These are phyloP conservation scores for Spongiforma sp. DNA, from an alignment of 1,284 basidiomycete species.

Conservation along the genomic window DNA sequence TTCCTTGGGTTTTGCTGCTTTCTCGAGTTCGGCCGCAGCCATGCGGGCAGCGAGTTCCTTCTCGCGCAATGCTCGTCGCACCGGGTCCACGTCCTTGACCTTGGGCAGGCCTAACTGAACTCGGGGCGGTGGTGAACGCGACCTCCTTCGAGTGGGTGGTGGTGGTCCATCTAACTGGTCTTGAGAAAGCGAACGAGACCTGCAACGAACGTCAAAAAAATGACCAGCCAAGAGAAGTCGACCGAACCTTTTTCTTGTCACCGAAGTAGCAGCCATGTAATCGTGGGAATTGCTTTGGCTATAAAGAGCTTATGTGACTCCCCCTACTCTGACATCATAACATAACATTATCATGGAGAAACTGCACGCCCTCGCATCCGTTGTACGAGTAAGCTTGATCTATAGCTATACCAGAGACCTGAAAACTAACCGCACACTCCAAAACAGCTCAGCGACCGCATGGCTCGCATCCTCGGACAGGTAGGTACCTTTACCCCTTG, in stretches of 20 bases:
- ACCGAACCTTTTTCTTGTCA: slow-evolving; percentile 33
- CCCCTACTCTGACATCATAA: too few relatives aligned
- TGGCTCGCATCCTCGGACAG: slow-evolving; percentile 75
- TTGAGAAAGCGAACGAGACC: slow-evolving; percentile 63
- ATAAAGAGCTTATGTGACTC: too few relatives aligned
- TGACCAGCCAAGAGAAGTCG: neutral
- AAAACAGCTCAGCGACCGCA: slow-evolving; percentile 62
- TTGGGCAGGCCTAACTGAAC: slow-evolving; percentile 54
- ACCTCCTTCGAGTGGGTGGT: slow-evolving; percentile 66
- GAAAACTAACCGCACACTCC: neutral
- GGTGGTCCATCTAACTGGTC: slow-evolving; percentile 54
- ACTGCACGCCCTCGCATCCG: slow-evolving; percentile 52
- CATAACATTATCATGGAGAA: slow-evolving; percentile 48
- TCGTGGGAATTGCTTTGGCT: too few relatives aligned
- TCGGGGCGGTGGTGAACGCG: slow-evolving; percentile 56
- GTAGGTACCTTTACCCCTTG: slow-evolving; percentile 41
- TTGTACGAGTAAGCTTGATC: slow-evolving; percentile 53
- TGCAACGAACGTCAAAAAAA: slow-evolving; percentile 30
- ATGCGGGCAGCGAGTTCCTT: slow-evolving; percentile 75
- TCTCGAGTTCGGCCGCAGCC: slow-evolving; percentile 76
- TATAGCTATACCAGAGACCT: rapidly evolving
- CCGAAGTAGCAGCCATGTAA: too few relatives aligned
- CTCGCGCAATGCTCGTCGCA: slow-evolving; percentile 77
- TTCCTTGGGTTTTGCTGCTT: slow-evolving; percentile 52
- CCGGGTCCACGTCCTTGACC: slow-evolving; percentile 79